A percentile compares a stretch with the other conserved stretches of the same genome.
Conservation (phyloP, 768 basidiomycete genomes). For the Artomyces pyxidatus region DNA sequence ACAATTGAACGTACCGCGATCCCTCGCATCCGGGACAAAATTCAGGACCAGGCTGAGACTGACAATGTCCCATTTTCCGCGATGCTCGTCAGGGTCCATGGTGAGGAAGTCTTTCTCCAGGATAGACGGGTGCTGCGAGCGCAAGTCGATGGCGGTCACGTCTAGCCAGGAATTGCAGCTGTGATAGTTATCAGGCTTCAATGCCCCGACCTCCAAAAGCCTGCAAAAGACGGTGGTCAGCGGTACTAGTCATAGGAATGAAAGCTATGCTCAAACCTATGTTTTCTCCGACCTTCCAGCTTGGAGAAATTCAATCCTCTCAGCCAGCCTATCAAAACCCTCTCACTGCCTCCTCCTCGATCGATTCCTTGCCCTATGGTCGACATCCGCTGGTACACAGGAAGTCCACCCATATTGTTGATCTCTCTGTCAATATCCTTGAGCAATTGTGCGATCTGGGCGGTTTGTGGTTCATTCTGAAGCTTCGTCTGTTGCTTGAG, state of each 20-base stretch:
- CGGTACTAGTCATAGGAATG: too few relatives aligned
- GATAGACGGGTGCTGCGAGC: slow-evolving; percentile 75
- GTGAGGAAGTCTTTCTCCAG: slow-evolving; percentile 79
- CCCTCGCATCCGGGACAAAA: slow-evolving; percentile 67
- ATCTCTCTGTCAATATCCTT: slow-evolving; percentile 54
- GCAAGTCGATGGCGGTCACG: slow-evolving; percentile 71
- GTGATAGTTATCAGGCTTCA: slow-evolving; percentile 76
- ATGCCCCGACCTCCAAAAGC: slow-evolving; percentile 82
- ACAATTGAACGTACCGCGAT: slow-evolving; percentile 60
- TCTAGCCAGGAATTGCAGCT: slow-evolving; percentile 64
- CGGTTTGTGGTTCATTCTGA: slow-evolving; percentile 22
- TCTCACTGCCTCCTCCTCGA: slow-evolving; percentile 85
- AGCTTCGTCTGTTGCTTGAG: slow-evolving; percentile 62
- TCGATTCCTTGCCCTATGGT: slow-evolving; percentile 70
- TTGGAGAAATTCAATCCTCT: too few relatives aligned
- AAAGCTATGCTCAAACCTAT: too few relatives aligned
- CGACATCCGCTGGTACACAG: slow-evolving; percentile 79
- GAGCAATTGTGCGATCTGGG: slow-evolving; percentile 27
- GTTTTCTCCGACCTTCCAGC: slow-evolving; percentile 19
- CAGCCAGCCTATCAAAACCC: slow-evolving; percentile 70
- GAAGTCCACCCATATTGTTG: slow-evolving; percentile 64
- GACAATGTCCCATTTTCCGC: slow-evolving; percentile 63
- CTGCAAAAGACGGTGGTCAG: slow-evolving; percentile 30
- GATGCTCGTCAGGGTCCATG: slow-evolving; percentile 43
- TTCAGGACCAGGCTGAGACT: slow-evolving; percentile 88